Base-by-base conservation (phyloP, 768 basidiomycete species). In the Collybia sp. region DNA sequence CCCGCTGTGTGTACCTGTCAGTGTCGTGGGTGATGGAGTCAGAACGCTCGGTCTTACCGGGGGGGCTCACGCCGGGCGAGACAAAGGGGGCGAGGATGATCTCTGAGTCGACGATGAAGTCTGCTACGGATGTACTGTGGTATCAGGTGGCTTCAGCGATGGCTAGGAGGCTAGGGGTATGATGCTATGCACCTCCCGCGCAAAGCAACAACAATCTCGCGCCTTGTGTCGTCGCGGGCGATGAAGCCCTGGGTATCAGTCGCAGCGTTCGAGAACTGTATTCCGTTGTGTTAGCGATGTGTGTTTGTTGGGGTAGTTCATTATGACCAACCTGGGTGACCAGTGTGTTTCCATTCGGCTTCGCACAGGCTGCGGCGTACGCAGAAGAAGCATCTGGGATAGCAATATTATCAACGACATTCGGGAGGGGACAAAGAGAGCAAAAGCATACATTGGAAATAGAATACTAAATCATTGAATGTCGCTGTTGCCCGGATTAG, bases 231-330 rank as follows among this genome's bases (percentile, higher is more conserved):
- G 46, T 76, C 75, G 15, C 71, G 63, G 1, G 67, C 73, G 18
- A 76, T 62, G 43, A 68, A 76, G 17, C 73, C 75, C 58, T 69
- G 68, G 2, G 67, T 66, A 17, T 65, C 61, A 12, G 70, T 69
- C n/a, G 65, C 5, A 2, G 65, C 31, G 42, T 66, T 55, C 43
- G 47, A 60, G 46, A 75, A 68, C 73, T 74, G 45, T 32, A 39
- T 9, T 33, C 4, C n/a, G 35, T 16, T 30, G 10, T 18, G 18
- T 30, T n/a, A 44, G 9, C 34, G 12, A 41, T n/a, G 30, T 25
- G 25, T 8, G 18, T 17, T 35, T 5, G 25, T 18, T 37, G 20
- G 16, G 4, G 19, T 31, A 20, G 33, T 33, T 20, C 11, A 2
- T 35, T n/a, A 35, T 33, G 18, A 43, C 40, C 41, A 42, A 55